Percentiles rank a stretch among this genome's conserved stretches.
Evolutionary conservation across 2,329 filamentous ascomycete species (phyloP).

Genomic region (Fusarium oligoseptatum): DNA sequence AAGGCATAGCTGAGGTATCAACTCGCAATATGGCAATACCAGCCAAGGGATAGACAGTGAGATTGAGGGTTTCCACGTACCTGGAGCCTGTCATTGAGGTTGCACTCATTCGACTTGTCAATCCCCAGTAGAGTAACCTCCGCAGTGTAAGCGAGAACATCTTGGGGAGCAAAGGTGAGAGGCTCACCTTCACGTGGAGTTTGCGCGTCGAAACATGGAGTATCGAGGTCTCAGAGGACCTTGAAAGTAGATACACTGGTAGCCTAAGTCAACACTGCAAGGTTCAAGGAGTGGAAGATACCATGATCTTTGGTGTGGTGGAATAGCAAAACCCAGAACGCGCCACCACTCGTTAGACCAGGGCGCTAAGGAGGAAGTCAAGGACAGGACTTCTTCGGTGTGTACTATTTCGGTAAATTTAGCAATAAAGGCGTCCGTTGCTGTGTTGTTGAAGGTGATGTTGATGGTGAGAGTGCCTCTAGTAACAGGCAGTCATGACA

Average conservation of each 20-base stretch:
- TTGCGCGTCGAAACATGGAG: neutral
- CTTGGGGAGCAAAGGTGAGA: neutral
- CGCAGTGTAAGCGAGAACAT: neutral
- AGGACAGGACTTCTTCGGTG: neutral
- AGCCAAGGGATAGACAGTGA: neutral
- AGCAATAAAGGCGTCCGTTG: neutral
- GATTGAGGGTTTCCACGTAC: neutral
- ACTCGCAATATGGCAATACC: neutral
- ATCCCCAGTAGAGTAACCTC: neutral
- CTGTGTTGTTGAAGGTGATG: neutral
- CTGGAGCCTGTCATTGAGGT: neutral
- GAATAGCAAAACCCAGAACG: neutral
- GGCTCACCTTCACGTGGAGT: neutral
- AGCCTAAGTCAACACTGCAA: neutral
- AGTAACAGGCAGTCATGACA: neutral
- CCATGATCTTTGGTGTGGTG: neutral
- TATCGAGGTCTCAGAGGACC: neutral
- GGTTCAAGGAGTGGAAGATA: neutral
- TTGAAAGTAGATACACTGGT: neutral
- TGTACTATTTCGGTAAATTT: neutral
- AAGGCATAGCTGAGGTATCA: neutral
- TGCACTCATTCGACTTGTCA: neutral
- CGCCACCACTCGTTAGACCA: neutral
- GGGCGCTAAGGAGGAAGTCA: neutral
- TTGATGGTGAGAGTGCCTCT: neutral